Base-by-base conservation (phyloP, 805 yeast genomes). In the Naumovozyma baii region DNA sequence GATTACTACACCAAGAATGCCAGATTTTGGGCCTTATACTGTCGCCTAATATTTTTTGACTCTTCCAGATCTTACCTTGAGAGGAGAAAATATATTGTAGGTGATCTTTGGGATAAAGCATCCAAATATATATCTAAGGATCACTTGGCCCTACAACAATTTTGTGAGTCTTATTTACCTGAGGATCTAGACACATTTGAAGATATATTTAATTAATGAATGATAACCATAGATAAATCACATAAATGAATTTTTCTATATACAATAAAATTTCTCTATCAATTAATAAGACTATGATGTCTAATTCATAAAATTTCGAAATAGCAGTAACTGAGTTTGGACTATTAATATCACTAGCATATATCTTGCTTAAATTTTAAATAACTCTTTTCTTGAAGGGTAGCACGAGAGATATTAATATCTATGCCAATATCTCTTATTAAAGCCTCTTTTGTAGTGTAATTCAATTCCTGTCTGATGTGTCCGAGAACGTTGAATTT, bases 401-500 rank as follows among this genome's bases (percentile, higher is more conserved):
- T 37, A 17, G 19, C 18, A 9, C 33, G 34, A 0, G 96, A 90
- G 13, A 80, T 76, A 38, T 69, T 63, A 26, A 87, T 85, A 58
- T 92, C 99, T 17, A 70, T 65, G 41, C 83, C 72, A 32, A 92
- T 92, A 59, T 90, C 97, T 30, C 72, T 73, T 33, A 88, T 84
- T 47, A 92, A 66, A 1, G 90, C 95, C 46, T 92, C 95, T 46
- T 73, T 67, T 1, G 94, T 77, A 7, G 84, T 80, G 55, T 87
- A 92, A 55, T 88, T 74, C 48, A 85, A 68, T 58, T 92, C 97
- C 1, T 96, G 95, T 48, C 99, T 73, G 30, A 92, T 75, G 59
- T 83, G 90, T 0, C 98, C 99, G 46, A 92, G 66, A 2, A 92
- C 76, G 31, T 70, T 72, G 49, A 84, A 78, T 39, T 69, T 70